Evolutionary conservation across 306 rosid genomes (phyloP).

Genomic region (Pterocarpus macrocarpus): DNA sequence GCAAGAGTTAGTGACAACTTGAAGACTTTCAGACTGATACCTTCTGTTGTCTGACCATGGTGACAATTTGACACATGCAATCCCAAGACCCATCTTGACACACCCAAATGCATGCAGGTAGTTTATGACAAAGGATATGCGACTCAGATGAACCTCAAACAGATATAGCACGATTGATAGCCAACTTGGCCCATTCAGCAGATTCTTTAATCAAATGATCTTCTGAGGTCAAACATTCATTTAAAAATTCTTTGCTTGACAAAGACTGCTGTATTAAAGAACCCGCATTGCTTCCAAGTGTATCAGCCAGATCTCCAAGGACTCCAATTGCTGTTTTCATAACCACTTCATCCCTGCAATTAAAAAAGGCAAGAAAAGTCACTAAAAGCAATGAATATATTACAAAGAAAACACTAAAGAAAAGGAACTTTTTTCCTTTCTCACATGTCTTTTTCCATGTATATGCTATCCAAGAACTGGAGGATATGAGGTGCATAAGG

Average conservation of each 20-base stretch:
- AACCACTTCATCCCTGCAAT: constrained; percentile 86
- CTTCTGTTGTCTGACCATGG: constrained; percentile 73
- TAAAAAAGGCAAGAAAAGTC: constrained; percentile 14
- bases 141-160: constrained; percentile 67
- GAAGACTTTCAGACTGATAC: constrained; percentile 64
- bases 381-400: constrained; percentile 30
- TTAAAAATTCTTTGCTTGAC: constrained; percentile 86
- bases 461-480: constrained; percentile 90
- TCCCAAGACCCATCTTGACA: constrained; percentile 65
- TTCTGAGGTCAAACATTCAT: constrained; percentile 90
- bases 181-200: constrained; percentile 97
- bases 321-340: constrained; percentile 97
- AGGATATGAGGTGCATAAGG: constrained; percentile 89
- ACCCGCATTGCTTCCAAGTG: constrained; percentile 90
- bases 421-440: constrained; percentile 36
- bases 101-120: constrained; percentile 89
- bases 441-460: constrained; percentile 90
- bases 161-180: constrained; percentile 88
- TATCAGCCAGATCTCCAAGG: constrained; percentile 95
- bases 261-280: constrained; percentile 89
- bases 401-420: background rate
- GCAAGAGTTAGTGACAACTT: constrained; percentile 90
- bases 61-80: constrained; percentile 75
- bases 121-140: constrained; percentile 56
- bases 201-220: constrained; percentile 88